A percentile compares a stretch with the other conserved stretches of the same genome.
Conservation (phyloP, 2,329 filamentous ascomycete genomes). For the Claviceps lovelessii region DNA sequence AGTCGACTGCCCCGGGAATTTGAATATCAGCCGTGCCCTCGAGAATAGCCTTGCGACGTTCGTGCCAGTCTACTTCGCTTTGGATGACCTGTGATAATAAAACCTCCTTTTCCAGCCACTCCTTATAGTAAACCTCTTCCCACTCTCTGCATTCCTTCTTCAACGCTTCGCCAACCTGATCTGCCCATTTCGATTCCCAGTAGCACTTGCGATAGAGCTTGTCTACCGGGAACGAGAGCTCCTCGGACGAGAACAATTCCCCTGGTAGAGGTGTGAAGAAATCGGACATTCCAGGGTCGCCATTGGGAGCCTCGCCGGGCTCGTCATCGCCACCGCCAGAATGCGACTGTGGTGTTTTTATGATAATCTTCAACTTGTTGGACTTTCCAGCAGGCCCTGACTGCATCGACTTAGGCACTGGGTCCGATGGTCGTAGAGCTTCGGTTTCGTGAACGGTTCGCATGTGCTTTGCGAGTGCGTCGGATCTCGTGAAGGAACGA, state of each 20-base stretch:
- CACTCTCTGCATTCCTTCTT: constrained; percentile 49
- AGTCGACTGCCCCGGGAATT: constrained; percentile 20
- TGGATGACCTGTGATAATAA: constrained; percentile 58
- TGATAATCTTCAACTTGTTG: constrained; percentile 46
- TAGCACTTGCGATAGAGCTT: constrained; percentile 55
- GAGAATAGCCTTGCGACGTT: constrained; percentile 41
- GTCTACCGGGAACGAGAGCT: constrained; percentile 45
- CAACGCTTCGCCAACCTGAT: constrained; percentile 50
- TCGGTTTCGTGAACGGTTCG: constrained; percentile 97
- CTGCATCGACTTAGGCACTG: constrained; percentile 56
- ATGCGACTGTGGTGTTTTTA: constrained; percentile 46
- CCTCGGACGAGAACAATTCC: constrained; percentile 50
- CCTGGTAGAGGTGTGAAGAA: constrained; percentile 40
- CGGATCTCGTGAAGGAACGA: constrained; percentile 86
- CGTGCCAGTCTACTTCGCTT: constrained; percentile 52
- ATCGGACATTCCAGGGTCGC: constrained; percentile 43
- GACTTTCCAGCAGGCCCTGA: constrained; percentile 28
- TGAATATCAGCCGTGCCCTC: constrained; percentile 32
- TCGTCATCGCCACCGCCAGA: constrained; percentile 40
- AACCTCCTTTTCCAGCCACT: constrained; percentile 70
- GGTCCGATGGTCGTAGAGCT: constrained; percentile 66
- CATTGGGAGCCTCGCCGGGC: constrained; percentile 37
- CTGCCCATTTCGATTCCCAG: constrained; percentile 58
- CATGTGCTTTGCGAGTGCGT: constrained; percentile 96
- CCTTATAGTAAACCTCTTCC: constrained; percentile 52